A percentile compares a stretch with the other conserved stretches of the same genome.
These are phyloP conservation scores for Clitoria ternatea DNA, from an alignment of 306 rosid species.

Conservation along the genomic window DNA sequence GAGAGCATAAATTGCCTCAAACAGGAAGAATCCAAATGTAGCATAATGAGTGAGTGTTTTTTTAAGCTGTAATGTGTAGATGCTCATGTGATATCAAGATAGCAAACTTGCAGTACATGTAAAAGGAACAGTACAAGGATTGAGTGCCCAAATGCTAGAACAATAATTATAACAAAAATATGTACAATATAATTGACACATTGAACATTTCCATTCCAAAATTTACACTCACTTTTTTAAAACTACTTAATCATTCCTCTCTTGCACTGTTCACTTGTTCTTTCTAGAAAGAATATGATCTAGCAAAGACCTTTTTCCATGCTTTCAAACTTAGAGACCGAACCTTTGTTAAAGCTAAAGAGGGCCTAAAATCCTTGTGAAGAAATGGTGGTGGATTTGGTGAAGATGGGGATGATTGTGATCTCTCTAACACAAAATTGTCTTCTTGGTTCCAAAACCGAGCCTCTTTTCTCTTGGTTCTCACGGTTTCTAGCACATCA, in stretches of 20 bases:
- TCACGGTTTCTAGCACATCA: constrained; percentile 57
- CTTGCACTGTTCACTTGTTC: not conserved
- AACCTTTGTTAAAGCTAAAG: constrained; percentile 55
- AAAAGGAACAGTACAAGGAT: not conserved
- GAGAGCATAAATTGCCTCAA: constrained; percentile 12
- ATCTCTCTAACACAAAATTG: constrained; percentile 30
- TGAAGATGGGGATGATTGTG: constrained; percentile 27
- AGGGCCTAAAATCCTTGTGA: constrained; percentile 33
- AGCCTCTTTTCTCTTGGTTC: constrained; percentile 76
- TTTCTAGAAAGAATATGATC: constrained; percentile 58
- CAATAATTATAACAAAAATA: not conserved
- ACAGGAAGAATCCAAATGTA: constrained; percentile 15
- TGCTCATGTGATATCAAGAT: not conserved
- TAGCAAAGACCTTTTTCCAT: constrained; percentile 58
- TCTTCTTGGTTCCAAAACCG: constrained; percentile 74
- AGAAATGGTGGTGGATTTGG: constrained; percentile 26
- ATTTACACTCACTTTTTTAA: constrained; percentile 20
- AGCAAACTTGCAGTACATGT: constrained; percentile 2
- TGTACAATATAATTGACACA: constrained; percentile 24
- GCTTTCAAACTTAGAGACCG: constrained; percentile 73
- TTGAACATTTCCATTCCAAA: constrained; percentile 11
- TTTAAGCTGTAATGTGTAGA: not conserved
- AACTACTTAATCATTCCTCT: not conserved
- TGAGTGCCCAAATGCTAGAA: constrained; percentile 8
- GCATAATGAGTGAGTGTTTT: not conserved